Base-by-base conservation (phyloP, 805 yeast genomes). In the Candida jianshihensis region DNA sequence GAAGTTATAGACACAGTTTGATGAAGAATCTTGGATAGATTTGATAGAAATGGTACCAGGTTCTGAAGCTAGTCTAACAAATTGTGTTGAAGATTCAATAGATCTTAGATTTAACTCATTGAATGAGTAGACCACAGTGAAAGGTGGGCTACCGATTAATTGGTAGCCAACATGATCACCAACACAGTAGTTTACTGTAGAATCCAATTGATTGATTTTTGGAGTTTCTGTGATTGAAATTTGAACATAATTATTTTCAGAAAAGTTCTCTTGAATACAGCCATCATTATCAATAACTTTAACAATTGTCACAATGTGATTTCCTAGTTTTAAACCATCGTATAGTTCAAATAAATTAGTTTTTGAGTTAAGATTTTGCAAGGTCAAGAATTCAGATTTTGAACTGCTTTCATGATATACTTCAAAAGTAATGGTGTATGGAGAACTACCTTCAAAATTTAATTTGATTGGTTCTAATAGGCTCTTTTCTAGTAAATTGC, bases 91-190 rank as follows among this genome's bases (percentile, higher is more conserved):
- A 35, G 53, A 56, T 58, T 73, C 72, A 19, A 68, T 68, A 0
- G 92, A 80, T 41, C 66, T 72, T 44, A 81, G 77, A 24, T 60
- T 57, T 20, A 65, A 61, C 2, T 71, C 81, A 47, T 84, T 80
- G 62, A 90, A 89, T 19, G 70, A 70, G 55, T 92, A 92, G 34
- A 65, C 73, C 5, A 94, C 71, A 1, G 71, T 71, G 54, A 87
- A 87, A 16, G 96, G 96, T 0, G 95, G 75, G 4, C 73, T 64
- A 3, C 97, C 97, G 13, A 73, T 73, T 43, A 90, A 59, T 42
- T 80, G 73, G 53, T 85, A 85, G 1, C 81, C 69, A 19, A 92
- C 74, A 41, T 83, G 81, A 43, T 90, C 97, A 10, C 98, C 99
- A 19, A 90, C 95, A 70, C 99, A 92, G 51, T 78, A 81, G 49